Percentiles rank a stretch among this genome's conserved stretches.
phyloP scores from a whole-genome alignment of 257 asterid genomes.

The Knoxia roxburghii region DNA sequence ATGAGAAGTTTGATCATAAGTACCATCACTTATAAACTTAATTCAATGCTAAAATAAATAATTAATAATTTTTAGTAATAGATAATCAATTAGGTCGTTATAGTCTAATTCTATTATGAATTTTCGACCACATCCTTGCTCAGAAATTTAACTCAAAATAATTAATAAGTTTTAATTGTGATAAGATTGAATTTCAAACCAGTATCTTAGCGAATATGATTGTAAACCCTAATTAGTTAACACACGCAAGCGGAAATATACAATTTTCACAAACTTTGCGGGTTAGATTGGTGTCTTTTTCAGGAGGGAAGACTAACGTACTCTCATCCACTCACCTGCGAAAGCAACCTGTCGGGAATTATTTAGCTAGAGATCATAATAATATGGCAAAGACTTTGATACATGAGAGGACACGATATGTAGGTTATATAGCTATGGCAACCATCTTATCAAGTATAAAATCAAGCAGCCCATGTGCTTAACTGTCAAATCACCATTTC shows the following conservation, averaged over 20 bases:
- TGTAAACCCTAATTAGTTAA: not conserved
- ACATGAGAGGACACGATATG: conserved; percentile 18
- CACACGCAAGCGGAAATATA: not conserved
- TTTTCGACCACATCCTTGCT: too few relatives aligned
- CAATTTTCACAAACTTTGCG: not conserved
- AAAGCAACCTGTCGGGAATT: conserved; percentile 21
- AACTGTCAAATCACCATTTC: not conserved
- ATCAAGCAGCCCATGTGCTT: conserved; percentile 10
- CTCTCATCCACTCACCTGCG: conserved; percentile 21
- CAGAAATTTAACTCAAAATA: too few relatives aligned
- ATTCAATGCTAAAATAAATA: too few relatives aligned
- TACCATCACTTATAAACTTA: too few relatives aligned
- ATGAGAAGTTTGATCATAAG: too few relatives aligned
- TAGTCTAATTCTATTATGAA: too few relatives aligned
- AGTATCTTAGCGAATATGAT: too few relatives aligned
- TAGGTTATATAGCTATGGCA: conserved; percentile 2
- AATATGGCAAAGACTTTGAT: conserved; percentile 6
- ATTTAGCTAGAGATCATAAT: not conserved
- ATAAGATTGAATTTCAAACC: too few relatives aligned
- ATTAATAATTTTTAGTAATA: too few relatives aligned
- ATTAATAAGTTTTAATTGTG: too few relatives aligned
- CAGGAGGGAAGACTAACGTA: conserved; percentile 15
- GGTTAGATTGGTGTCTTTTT: conserved; percentile 16
- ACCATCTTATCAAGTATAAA: not conserved
- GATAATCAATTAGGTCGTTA: too few relatives aligned